These are phyloP conservation scores for Austroboletus novae-zelandiae DNA, from an alignment of 1,284 basidiomycete genomes.

Conservation along the genomic window DNA sequence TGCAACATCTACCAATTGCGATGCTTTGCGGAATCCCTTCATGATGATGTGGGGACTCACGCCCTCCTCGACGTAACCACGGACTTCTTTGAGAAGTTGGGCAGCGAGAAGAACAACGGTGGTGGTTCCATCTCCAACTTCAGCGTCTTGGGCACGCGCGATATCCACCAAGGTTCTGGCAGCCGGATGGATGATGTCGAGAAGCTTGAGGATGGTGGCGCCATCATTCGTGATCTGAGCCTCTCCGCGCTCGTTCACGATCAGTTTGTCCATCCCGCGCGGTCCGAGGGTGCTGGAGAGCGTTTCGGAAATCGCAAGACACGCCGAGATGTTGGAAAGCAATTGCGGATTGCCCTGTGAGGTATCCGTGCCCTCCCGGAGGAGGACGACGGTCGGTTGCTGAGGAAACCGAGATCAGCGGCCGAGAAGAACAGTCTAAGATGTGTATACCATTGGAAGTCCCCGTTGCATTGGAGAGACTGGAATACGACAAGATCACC, in stretches of 20 bases:
- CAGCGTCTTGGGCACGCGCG: conserved; percentile 96
- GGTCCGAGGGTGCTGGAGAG: conserved; percentile 96
- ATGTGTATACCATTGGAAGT: conserved; percentile 58
- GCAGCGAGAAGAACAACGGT: conserved; percentile 93
- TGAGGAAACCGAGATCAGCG: conserved; percentile 34
- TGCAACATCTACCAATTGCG: conserved; percentile 68
- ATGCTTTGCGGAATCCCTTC: conserved; percentile 91
- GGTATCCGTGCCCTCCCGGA: conserved; percentile 93
- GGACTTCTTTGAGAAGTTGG: conserved; percentile 92
- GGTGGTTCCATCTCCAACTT: conserved; percentile 98
- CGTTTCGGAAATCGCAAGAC: conserved; percentile 87
- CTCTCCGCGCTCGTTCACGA: conserved; percentile 88
- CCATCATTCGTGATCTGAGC: conserved; percentile 99
- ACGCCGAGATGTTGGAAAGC: conserved; percentile 95
- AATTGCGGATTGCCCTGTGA: conserved; percentile 95
- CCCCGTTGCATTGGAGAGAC: conserved; percentile 62
- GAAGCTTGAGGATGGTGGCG: conserved; percentile 94
- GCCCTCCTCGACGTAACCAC: conserved; percentile 93
- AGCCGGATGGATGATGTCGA: conserved; percentile 97
- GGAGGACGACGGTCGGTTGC: conserved; percentile 95
- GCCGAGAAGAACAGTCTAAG: background rate
- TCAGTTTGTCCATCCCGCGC: conserved; percentile 98
- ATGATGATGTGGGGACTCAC: conserved; percentile 98
- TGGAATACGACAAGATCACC: conserved; percentile 6
- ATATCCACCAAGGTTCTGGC: conserved; percentile 97